A percentile compares a stretch with the other conserved stretches of the same genome.
These are phyloP conservation scores for Zalerion maritima DNA, from an alignment of 495 filamentous ascomycete genomes.

Conservation along the genomic window DNA sequence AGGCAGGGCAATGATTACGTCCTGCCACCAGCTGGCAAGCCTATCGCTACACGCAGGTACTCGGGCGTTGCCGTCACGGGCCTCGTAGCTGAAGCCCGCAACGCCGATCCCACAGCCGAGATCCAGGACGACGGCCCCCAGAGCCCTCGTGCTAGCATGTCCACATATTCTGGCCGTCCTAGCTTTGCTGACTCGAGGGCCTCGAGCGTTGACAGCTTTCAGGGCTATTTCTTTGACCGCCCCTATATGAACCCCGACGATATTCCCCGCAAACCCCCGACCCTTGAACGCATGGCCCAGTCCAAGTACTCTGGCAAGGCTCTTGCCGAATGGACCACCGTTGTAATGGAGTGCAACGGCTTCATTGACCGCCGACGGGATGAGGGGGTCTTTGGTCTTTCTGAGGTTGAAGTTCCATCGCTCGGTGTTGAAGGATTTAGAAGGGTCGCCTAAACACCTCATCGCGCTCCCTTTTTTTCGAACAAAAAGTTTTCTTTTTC, in stretches of 20 bases:
- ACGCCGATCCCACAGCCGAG: conserved; percentile 19
- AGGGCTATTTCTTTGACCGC: too few species aligned
- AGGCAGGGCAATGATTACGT: conserved; percentile 22
- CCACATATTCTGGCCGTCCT: too few species aligned
- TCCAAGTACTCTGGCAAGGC: conserved; percentile 75
- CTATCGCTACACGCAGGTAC: conserved; percentile 27
- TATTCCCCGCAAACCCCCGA: too few species aligned
- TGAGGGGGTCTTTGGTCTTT: conserved; percentile 67
- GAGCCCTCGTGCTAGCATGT: too few species aligned
- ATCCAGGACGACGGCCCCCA: too few species aligned
- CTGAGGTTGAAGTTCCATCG: conserved; percentile 72
- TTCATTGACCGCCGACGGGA: conserved; percentile 78
- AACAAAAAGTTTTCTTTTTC: too few species aligned
- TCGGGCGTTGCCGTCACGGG: conserved; percentile 29
- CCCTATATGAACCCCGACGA: too few species aligned
- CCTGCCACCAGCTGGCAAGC: conserved; percentile 22
- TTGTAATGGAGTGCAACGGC: conserved; percentile 78
- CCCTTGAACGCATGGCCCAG: too few species aligned
- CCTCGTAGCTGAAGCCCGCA: conserved; percentile 28
- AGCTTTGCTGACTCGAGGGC: too few species aligned
- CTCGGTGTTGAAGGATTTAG: conserved; percentile 78
- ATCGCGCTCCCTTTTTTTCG: too few species aligned
- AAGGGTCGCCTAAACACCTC: conserved; percentile 34
- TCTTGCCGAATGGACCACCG: conserved; percentile 77
- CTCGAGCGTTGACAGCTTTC: too few species aligned